Evolutionary conservation across 805 yeast species (phyloP).

Genomic region (Clavispora fructus): DNA sequence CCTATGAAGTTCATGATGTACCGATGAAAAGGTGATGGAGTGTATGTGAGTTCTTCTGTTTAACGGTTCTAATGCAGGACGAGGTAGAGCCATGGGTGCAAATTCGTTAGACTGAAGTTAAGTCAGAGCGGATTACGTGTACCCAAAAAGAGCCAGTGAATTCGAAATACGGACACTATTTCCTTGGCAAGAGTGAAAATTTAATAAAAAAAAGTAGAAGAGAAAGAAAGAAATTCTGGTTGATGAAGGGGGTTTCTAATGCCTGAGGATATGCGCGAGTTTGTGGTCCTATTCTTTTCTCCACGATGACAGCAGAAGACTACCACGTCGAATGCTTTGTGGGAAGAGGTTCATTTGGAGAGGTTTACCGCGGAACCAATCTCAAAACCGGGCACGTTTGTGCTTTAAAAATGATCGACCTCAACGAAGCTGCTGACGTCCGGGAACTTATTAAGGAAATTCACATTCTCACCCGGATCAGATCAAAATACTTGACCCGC

Average conservation of each 20-base stretch:
- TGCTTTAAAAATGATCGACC: conserved; percentile 82
- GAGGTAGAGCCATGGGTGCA: not conserved
- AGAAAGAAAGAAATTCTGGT: too few species aligned
- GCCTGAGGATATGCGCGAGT: not conserved
- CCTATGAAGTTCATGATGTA: conserved; percentile 59
- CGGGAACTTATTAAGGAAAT: conserved; percentile 71
- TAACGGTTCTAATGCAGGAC: not conserved
- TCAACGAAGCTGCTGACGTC: conserved; percentile 73
- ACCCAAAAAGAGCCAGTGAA: too few species aligned
- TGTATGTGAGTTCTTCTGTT: not conserved
- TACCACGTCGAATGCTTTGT: conserved; percentile 22
- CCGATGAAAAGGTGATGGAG: not conserved
- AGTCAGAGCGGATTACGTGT: too few species aligned
- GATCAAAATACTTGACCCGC: conserved; percentile 54
- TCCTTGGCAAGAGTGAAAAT: not conserved
- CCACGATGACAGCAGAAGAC: conserved; percentile 13
- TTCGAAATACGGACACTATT: not conserved
- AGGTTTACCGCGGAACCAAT: conserved; percentile 60
- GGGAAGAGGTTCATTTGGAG: conserved; percentile 85
- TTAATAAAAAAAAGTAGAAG: not conserved
- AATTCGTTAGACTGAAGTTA: not conserved
- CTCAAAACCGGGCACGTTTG: conserved; percentile 39
- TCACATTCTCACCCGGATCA: conserved; percentile 42
- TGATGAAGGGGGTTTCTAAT: too few species aligned
- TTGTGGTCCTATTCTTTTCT: not conserved